phyloP scores from a whole-genome alignment of 1,284 basidiomycete genomes.

The Agaricales sp. region DNA sequence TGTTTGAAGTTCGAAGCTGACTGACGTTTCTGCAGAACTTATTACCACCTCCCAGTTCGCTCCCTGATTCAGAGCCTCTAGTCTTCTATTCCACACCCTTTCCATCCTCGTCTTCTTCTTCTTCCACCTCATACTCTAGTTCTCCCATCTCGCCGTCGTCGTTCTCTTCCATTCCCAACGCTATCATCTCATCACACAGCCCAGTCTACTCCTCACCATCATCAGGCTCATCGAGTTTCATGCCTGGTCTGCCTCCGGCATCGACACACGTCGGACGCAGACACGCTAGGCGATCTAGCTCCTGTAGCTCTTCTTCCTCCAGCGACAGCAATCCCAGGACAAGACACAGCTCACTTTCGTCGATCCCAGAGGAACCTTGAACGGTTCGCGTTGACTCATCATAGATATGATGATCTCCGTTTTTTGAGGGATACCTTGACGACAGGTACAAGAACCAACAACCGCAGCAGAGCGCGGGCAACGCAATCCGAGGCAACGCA shows the following conservation, averaged over 20 bases:
- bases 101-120: not conserved
- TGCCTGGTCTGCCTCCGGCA: not conserved
- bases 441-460: too few relatives aligned
- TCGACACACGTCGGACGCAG: not conserved
- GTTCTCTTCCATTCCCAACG: not conserved
- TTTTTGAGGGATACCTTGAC: too few relatives aligned
- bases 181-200: too few relatives aligned
- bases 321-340: not conserved
- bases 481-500: too few relatives aligned
- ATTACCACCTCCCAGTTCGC: not conserved
- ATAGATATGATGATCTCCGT: too few relatives aligned
- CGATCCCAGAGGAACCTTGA: not conserved
- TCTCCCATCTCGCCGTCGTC: not conserved
- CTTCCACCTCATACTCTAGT: not conserved
- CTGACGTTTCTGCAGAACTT: too few relatives aligned
- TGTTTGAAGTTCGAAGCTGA: not conserved
- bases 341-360: not conserved
- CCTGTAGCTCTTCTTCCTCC: not conserved
- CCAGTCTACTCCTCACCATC: not conserved
- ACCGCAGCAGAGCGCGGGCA: too few relatives aligned
- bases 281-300: not conserved
- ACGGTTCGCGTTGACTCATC: too few relatives aligned
- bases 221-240: not conserved
- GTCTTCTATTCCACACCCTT: not conserved
- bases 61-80: not conserved